These are phyloP conservation scores for Eleusine indica DNA, from an alignment of 176 grass and related monocot genomes.

Conservation along the genomic window DNA sequence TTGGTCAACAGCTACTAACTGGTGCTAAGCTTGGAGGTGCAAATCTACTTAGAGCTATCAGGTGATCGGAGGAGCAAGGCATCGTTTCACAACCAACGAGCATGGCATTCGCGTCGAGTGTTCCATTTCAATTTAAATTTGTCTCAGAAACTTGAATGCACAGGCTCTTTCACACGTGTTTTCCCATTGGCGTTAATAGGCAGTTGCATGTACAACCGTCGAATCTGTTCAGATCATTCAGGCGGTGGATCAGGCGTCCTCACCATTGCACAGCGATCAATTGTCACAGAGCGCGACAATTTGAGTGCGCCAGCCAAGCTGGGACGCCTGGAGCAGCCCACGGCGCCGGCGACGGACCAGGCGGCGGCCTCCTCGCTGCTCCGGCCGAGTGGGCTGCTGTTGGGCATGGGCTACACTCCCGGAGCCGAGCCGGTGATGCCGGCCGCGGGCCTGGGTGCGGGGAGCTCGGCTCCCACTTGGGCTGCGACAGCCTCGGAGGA, in stretches of 20 bases:
- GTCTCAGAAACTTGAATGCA: not conserved
- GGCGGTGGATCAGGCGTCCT: not conserved
- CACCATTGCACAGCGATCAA: not conserved
- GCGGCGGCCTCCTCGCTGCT: too few species aligned
- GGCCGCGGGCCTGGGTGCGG: too few species aligned
- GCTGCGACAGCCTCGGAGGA: too few species aligned
- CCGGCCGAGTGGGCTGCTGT: too few species aligned
- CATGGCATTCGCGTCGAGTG: too few species aligned
- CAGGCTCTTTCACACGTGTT: not conserved
- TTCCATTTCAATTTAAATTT: not conserved
- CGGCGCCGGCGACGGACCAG: too few species aligned
- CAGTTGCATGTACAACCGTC: not conserved
- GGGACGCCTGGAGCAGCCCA: too few species aligned
- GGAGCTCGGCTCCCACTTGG: too few species aligned
- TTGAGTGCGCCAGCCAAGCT: too few species aligned
- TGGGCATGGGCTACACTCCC: too few species aligned
- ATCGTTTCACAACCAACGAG: not conserved
- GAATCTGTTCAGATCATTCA: not conserved
- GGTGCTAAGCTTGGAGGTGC: constrained; percentile 92
- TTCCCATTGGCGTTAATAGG: not conserved
- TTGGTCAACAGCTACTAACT: constrained; percentile 62
- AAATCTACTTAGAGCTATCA: constrained; percentile 87
- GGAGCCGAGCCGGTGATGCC: too few species aligned
- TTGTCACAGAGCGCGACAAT: constrained; percentile 7
- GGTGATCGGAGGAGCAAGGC: constrained; percentile 35